A percentile compares a stretch with the other conserved stretches of the same genome.
Evolutionary conservation across 1,284 basidiomycete species (phyloP).

Genomic region (Wolfiporia cocos): DNA sequence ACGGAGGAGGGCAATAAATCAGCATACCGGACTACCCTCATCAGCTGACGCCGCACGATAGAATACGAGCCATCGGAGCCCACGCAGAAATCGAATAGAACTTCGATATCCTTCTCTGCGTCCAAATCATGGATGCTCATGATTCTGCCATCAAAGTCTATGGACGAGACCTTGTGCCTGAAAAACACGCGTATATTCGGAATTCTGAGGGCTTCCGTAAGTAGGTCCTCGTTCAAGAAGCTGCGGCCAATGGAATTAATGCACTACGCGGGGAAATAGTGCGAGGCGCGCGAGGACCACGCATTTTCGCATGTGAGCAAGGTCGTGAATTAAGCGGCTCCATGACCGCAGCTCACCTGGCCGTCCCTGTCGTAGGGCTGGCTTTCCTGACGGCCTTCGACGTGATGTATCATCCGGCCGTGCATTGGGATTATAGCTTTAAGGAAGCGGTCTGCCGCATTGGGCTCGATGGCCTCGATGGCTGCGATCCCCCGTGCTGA

Average conservation of each 20-base stretch:
- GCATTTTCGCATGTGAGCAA: conserved; percentile 3
- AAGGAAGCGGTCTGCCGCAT: conserved; percentile 71
- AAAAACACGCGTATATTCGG: conserved; percentile 72
- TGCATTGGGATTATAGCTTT: conserved; percentile 88
- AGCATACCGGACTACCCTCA: conserved; percentile 77
- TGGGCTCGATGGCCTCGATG: conserved; percentile 73
- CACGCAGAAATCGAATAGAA: conserved; percentile 77
- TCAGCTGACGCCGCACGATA: conserved; percentile 80
- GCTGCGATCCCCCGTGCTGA: conserved; percentile 91
- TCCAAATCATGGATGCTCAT: conserved; percentile 43
- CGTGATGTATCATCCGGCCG: conserved; percentile 91
- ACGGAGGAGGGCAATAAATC: too few species aligned
- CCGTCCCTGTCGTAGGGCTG: conserved; percentile 86
- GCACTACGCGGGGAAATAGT: conserved; percentile 42
- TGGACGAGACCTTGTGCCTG: conserved; percentile 69
- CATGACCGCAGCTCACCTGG: conserved; percentile 67
- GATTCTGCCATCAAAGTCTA: conserved; percentile 68
- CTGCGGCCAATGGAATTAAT: conserved; percentile 93
- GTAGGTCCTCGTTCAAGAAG: conserved; percentile 81
- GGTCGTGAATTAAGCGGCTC: conserved; percentile 11
- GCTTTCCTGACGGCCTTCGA: conserved; percentile 64
- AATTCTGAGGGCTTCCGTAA: conserved; percentile 61
- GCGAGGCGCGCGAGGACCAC: conserved; percentile 9
- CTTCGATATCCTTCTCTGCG: conserved; percentile 37
- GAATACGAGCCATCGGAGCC: conserved; percentile 91